phyloP scores from a whole-genome alignment of 1,284 basidiomycete genomes.

The Papiliotrema flavescens region DNA sequence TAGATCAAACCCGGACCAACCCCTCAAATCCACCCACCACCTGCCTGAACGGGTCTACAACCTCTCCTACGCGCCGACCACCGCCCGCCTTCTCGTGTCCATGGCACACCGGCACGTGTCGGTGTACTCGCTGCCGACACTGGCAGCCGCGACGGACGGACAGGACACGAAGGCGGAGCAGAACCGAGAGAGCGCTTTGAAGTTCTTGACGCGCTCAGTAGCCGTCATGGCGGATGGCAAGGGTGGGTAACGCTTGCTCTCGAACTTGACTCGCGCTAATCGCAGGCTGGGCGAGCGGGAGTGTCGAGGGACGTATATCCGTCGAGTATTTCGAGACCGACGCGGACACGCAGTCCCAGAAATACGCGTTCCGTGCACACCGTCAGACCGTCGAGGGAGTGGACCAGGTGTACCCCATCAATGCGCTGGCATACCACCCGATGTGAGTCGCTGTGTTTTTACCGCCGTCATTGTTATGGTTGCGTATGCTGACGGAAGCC shows the following conservation, averaged over 20 bases:
- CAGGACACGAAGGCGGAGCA: constrained; percentile 59
- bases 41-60: constrained; percentile 81
- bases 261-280: neutral
- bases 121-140: constrained; percentile 77
- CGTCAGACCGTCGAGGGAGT: constrained; percentile 81
- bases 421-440: constrained; percentile 90
- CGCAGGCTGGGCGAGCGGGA: constrained; percentile 84
- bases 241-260: constrained; percentile 55
- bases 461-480: neutral
- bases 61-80: constrained; percentile 52
- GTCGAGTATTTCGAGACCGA: constrained; percentile 94
- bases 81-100: constrained; percentile 69
- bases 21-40: constrained; percentile 57
- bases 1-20: constrained; percentile 51
- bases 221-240: constrained; percentile 89
- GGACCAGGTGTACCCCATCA: constrained; percentile 99
- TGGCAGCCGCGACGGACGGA: constrained; percentile 68
- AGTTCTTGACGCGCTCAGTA: constrained; percentile 88
- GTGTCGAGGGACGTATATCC: constrained; percentile 92
- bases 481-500: constrained; percentile 51
- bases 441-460: constrained; percentile 52
- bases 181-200: constrained; percentile 84
- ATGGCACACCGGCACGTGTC: constrained; percentile 85
- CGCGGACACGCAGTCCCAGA: constrained; percentile 71
- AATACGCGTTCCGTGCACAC: constrained; percentile 99